phyloP scores from a whole-genome alignment of 179 eudicot genomes.

The Spergularia azorica region DNA sequence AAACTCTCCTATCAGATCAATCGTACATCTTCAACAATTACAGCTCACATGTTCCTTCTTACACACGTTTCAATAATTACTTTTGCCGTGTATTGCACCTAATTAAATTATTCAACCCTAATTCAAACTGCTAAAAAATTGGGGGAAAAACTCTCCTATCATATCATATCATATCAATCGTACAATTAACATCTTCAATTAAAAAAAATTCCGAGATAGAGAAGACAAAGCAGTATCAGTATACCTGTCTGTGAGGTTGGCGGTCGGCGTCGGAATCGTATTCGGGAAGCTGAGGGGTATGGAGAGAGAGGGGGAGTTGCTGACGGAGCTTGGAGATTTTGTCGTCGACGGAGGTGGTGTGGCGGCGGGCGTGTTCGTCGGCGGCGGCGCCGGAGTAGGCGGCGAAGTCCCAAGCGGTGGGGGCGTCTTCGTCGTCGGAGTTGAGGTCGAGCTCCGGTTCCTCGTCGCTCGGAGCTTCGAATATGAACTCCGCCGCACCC shows the following conservation, averaged over 20 bases:
- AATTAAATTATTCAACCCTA: too few relatives aligned
- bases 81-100: too few relatives aligned
- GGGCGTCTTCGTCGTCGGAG: slow-evolving; percentile 30
- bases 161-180: too few relatives aligned
- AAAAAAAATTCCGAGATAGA: background rate
- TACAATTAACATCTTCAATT: too few relatives aligned
- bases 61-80: too few relatives aligned
- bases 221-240: too few relatives aligned
- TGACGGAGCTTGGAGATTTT: slow-evolving; percentile 62
- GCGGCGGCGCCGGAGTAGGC: slow-evolving; percentile 75
- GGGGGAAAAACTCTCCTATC: too few relatives aligned
- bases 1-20: too few relatives aligned
- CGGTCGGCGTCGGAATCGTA: background rate
- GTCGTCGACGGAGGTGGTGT: slow-evolving; percentile 79
- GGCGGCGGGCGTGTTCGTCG: slow-evolving; percentile 75
- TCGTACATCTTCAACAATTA: too few relatives aligned
- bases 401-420: slow-evolving; percentile 89
- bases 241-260: too few relatives aligned
- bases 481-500: slow-evolving; percentile 40
- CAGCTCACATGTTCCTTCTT: too few relatives aligned
- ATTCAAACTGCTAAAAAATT: too few relatives aligned
- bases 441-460: slow-evolving; percentile 39
- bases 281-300: slow-evolving; percentile 22
- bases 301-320: slow-evolving; percentile 24
- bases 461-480: slow-evolving; percentile 74